Percentiles rank a stretch among this genome's conserved stretches.
These are phyloP conservation scores for Hygrophila difformis DNA, from an alignment of 257 asterid genomes.

Conservation along the genomic window DNA sequence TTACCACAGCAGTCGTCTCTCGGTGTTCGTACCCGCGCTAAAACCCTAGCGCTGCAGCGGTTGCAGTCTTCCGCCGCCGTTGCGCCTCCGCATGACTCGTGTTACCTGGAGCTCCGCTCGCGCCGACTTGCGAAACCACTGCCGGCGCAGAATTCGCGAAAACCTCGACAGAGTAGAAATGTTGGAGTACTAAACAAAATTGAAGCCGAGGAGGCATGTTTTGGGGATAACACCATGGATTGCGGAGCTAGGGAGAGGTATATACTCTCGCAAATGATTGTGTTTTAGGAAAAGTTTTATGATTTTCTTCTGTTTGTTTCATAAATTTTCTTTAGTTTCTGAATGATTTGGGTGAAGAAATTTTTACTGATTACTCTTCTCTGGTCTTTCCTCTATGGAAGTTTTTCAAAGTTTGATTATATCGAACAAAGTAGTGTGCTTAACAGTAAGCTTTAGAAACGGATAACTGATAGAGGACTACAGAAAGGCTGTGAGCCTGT, in stretches of 20 bases:
- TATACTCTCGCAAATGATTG: too few relatives aligned
- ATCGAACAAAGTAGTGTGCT: too few relatives aligned
- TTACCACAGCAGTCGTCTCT: conserved; percentile 41
- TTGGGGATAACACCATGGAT: conserved; percentile 48
- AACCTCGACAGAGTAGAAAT: neutral
- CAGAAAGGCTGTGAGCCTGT: too few relatives aligned
- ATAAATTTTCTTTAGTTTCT: neutral
- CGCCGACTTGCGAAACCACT: conserved; percentile 43
- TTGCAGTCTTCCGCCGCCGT: conserved; percentile 26
- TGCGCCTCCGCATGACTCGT: conserved; percentile 14
- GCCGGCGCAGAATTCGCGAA: conserved; percentile 13
- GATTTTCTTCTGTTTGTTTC: too few relatives aligned
- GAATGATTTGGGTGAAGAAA: neutral
- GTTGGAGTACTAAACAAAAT: too few relatives aligned
- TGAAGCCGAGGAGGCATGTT: conserved; percentile 31
- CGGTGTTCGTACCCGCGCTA: conserved; percentile 88
- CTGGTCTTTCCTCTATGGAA: neutral
- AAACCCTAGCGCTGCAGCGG: conserved; percentile 60
- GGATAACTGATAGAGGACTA: too few relatives aligned
- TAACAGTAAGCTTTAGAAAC: too few relatives aligned
- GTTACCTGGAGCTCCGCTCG: conserved; percentile 57
- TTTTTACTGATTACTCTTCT: neutral
- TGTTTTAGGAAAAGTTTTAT: neutral
- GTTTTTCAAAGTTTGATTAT: too few relatives aligned
- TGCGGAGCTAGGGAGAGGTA: conserved; percentile 43